Evolutionary conservation across 768 basidiomycete species (phyloP), one percentile per base, ranked within the genome.

Genomic region (Rossbeevera mucosa): DNA sequence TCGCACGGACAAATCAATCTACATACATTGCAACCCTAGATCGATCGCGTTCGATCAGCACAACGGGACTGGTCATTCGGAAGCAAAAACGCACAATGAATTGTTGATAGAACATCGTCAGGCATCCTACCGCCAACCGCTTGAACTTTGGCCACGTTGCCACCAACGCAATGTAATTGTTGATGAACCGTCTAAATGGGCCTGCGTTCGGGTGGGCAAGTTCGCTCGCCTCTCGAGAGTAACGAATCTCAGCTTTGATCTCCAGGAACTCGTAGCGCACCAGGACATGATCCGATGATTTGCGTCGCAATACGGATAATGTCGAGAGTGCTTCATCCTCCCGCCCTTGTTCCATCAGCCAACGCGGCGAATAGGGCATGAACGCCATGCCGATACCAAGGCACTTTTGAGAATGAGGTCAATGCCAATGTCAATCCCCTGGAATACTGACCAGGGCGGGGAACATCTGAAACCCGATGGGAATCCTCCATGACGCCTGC

Each of bases 281-380:
- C 1, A 63, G 51, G 31, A 64, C 30, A 2, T 72, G 57, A 47
- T 71, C 64, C 7, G 59, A 50, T 5, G 68, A 64, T 41, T 66
- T 68, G 28, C 64, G 64, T 51, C 74, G 71, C 30, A 75, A 53
- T 52, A 63, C 61, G 3, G 71, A 67, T 8, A 76, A 50, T 2
- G 69, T 71, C 13, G 56, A 45, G 21, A 71, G 48, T 7, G 73
- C 72, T 38, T 76, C 74, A 5, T 59, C 61, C 43, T 66, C 65
- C 7, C 71, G 69, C 0, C 71, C 71, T 58, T 69, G 64, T 47
- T 71, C 68, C 53, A 70, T 67, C 31, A 76, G 60, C 71, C 75
- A 76, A 46, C 75, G 69, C 18, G 75, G 75, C 18, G 75, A 75
- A 48, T 70, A 74, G 20, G 74, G 74, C 59, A 75, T 64, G 43